Base-by-base conservation (phyloP, 75 land plant genomes). In the Sequoia sempervirens region DNA sequence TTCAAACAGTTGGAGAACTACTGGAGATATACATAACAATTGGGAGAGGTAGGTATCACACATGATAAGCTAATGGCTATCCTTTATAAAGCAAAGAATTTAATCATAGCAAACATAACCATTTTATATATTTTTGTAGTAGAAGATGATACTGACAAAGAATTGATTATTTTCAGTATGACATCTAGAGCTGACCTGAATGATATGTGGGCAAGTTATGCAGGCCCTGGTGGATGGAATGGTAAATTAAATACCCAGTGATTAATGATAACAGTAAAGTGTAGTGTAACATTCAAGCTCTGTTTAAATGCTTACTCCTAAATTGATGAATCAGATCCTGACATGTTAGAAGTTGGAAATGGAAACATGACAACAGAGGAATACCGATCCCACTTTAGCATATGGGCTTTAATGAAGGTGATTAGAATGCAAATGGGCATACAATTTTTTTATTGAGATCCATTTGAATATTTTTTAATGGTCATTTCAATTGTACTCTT, bases 381-480 rank as follows among this genome's bases (percentile, higher is more conserved):
- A 64, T 96, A 96, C 40, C 84, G 92, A n/a, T 86, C 91, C 75
- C 98, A 96, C 89, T 96, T 94, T 83, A 94, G 96, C 84, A 84
- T 96, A 32, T 96, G 98, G 98, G 93, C 98, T 81, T 72, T 96
- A 54, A 90, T 89, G 90, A 96, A 96, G 94, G 96, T 96, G 10
- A 30, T 7, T 30, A 28, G 23, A 12, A 17, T 8, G 30, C 0
- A 2, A 28, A 30, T 30, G 12, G 12, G 34, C 0, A 46, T 0
- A 30, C n/a, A n/a, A n/a, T n/a, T n/a, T n/a, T n/a, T n/a, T n/a
- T n/a, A n/a, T n/a, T n/a, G n/a, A n/a, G n/a, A n/a, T n/a, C n/a
- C n/a, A n/a, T n/a, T n/a, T n/a, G n/a, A n/a, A n/a, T n/a, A n/a
- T n/a, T n/a, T n/a, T n/a, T n/a, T n/a, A n/a, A 23, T 46, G 3